Evolutionary conservation across 1,284 basidiomycete genomes (phyloP).

Genomic region (Polyporus tsugae): DNA sequence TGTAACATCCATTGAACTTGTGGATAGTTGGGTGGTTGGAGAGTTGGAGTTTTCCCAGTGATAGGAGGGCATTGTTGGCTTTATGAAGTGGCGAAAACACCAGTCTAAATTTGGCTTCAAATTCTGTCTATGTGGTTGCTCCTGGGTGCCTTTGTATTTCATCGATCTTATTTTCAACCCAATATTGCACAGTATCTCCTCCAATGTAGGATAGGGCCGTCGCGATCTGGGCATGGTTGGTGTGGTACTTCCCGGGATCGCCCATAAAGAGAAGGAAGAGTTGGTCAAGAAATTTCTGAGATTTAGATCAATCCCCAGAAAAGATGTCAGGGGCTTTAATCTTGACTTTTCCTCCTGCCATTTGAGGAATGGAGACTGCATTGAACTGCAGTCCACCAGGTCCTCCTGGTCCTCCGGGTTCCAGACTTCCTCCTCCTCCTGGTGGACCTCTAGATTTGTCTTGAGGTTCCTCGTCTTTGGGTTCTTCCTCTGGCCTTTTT

Average conservation of each 20-base stretch:
- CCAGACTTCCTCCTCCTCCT: not conserved
- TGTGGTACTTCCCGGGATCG: not conserved
- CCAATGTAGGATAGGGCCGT: conserved; percentile 6
- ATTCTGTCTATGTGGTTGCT: not conserved
- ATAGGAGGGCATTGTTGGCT: not conserved
- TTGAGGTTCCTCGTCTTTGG: not conserved
- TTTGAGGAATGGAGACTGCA: not conserved
- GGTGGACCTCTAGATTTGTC: too few relatives aligned
- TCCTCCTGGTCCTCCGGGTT: too few relatives aligned
- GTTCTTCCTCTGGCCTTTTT: too few relatives aligned
- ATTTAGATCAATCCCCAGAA: not conserved
- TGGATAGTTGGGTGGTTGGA: not conserved
- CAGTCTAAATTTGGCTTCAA: not conserved
- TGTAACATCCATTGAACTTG: not conserved
- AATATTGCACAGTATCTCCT: conserved; percentile 2
- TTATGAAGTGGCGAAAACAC: not conserved
- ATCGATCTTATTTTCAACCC: not conserved
- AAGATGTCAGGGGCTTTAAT: conserved; percentile 3
- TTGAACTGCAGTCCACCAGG: too few relatives aligned
- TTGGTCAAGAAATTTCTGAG: not conserved
- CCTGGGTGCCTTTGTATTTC: not conserved
- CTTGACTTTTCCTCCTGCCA: not conserved
- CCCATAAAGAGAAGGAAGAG: not conserved
- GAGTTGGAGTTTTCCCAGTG: not conserved
- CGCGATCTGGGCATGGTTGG: not conserved